Conservation (phyloP, 2,329 filamentous ascomycete genomes). For the Fusarium euwallaceae region DNA sequence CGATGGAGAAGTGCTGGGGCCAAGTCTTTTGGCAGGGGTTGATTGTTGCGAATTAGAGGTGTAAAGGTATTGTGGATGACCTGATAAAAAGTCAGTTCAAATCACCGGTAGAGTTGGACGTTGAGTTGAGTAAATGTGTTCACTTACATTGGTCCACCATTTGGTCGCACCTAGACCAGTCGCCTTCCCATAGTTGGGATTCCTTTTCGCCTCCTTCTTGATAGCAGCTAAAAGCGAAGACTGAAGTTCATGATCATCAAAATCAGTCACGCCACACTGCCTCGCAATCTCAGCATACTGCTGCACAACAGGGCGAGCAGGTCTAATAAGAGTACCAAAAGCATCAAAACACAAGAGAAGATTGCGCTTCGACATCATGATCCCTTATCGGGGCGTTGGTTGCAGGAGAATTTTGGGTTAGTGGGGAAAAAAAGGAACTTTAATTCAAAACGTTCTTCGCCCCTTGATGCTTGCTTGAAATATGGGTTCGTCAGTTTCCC, state of each 20-base stretch:
- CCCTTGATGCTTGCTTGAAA: slow-evolving; percentile 3
- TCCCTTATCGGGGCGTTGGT: too few relatives aligned
- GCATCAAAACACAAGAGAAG: slow-evolving; percentile 39
- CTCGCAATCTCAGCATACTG: slow-evolving; percentile 39
- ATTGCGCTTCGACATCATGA: slow-evolving; percentile 52
- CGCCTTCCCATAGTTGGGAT: slow-evolving; percentile 38
- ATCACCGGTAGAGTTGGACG: too few relatives aligned
- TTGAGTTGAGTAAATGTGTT: neutral
- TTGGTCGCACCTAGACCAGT: slow-evolving; percentile 34
- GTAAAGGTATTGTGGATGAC: slow-evolving; percentile 38
- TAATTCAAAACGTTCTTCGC: neutral
- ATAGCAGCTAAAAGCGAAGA: slow-evolving; percentile 21
- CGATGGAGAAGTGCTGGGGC: slow-evolving; percentile 28
- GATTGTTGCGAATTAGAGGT: slow-evolving; percentile 9
- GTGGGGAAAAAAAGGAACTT: neutral
- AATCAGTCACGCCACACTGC: slow-evolving; percentile 32
- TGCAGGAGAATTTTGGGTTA: neutral
- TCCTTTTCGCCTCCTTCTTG: slow-evolving; percentile 28
- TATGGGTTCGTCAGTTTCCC: neutral
- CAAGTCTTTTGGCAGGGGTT: slow-evolving; percentile 22
- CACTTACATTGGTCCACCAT: slow-evolving; percentile 41
- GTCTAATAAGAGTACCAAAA: slow-evolving; percentile 33
- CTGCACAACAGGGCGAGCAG: slow-evolving; percentile 21
- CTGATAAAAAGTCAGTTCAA: slow-evolving; percentile 13
- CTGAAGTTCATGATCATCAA: slow-evolving; percentile 32